Conservation (phyloP, 148 eudicot species). For the Mesembryanthemum crystallinum region DNA sequence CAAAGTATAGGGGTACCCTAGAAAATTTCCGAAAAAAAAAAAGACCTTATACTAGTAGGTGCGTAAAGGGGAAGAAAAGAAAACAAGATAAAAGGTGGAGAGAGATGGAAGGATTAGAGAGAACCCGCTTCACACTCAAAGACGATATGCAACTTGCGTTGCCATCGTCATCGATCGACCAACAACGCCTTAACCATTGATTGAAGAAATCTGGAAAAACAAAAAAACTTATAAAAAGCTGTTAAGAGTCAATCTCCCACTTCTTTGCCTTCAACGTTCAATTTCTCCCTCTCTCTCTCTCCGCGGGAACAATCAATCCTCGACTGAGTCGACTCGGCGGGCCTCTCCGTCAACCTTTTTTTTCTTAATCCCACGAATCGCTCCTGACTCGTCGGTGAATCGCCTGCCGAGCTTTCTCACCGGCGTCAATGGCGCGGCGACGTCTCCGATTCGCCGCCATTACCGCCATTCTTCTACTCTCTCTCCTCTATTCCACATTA, state of each 20-base stretch:
- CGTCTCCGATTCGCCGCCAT: slow-evolving; percentile 31
- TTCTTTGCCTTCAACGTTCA: not conserved
- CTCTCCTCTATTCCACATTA: slow-evolving; percentile 2
- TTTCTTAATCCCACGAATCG: not conserved
- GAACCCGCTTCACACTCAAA: no score
- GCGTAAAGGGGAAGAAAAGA: no score
- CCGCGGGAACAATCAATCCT: not conserved
- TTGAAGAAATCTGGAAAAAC: no score
- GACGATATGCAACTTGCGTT: no score
- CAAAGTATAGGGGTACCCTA: no score
- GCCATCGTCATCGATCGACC: no score
- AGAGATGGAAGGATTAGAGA: no score
- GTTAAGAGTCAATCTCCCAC: no score
- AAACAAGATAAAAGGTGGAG: no score
- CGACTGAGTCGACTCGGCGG: not conserved
- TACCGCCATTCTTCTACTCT: slow-evolving; percentile 4
- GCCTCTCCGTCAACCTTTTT: not conserved
- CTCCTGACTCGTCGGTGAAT: slow-evolving; percentile 5
- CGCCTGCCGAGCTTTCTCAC: slow-evolving; percentile 17
- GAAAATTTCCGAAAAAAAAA: no score
- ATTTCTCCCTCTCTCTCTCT: not conserved
- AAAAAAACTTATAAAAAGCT: not conserved
- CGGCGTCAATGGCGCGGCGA: slow-evolving; percentile 27
- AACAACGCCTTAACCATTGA: no score
- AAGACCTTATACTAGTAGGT: no score